Percentiles rank a stretch among this genome's conserved stretches.
Conservation (phyloP, 495 filamentous ascomycete species). For the Talaromyces nanjingensis region DNA sequence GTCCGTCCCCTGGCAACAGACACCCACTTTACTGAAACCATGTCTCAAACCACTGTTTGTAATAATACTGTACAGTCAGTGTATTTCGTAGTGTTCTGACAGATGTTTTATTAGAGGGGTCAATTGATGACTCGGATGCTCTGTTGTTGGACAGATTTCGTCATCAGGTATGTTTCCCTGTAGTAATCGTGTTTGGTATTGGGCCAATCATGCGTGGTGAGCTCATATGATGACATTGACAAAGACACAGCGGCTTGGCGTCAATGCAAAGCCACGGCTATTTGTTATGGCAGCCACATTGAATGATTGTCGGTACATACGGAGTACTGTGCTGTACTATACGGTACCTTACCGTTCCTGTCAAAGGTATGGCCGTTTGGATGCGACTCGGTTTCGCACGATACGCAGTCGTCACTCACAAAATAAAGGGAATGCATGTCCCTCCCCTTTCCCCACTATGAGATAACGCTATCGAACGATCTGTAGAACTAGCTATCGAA, state of each 20-base stretch:
- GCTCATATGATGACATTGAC: neutral
- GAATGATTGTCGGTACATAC: neutral
- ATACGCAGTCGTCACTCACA: neutral
- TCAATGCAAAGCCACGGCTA: no score
- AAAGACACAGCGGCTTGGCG: neutral
- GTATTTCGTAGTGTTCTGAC: no score
- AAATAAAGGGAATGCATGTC: neutral
- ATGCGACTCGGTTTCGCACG: neutral
- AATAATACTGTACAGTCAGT: neutral
- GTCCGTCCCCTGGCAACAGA: constrained; percentile 5
- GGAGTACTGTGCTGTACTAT: neutral
- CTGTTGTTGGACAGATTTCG: neutral
- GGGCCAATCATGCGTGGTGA: neutral
- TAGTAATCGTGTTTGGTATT: neutral
- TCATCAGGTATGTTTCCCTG: neutral
- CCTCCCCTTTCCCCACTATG: neutral
- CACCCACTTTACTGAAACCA: constrained; percentile 7
- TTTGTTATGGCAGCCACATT: neutral
- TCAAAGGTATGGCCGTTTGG: neutral
- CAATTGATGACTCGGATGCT: neutral
- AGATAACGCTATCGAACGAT: neutral
- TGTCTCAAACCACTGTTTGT: neutral
- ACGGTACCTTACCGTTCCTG: neutral
- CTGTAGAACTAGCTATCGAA: neutral
- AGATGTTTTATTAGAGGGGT: neutral